Conservation (phyloP, 176 grass and related monocot species). For the Aegilops longissima region DNA sequence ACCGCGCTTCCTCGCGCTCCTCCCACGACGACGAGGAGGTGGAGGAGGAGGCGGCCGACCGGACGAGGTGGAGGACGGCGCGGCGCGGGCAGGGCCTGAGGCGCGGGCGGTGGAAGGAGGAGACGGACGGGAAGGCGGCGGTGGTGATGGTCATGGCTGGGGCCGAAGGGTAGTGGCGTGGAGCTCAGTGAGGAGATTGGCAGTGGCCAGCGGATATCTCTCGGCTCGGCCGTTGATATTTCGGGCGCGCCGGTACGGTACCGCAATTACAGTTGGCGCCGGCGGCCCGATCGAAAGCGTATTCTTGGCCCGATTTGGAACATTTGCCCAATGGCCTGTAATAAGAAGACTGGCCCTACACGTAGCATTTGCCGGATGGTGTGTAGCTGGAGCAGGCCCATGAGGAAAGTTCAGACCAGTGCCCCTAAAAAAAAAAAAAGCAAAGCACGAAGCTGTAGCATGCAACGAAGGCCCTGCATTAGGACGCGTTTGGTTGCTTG, state of each 20-base stretch:
- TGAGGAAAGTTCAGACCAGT: too few species aligned
- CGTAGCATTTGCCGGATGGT: too few species aligned
- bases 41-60: not conserved
- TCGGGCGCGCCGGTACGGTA: not conserved
- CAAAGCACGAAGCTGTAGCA: too few species aligned
- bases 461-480: too few species aligned
- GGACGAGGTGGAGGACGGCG: not conserved
- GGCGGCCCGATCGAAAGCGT: not conserved
- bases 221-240: conserved; percentile 29
- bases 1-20: conserved; percentile 78
- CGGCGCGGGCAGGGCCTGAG: conserved; percentile 20
- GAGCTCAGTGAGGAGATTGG: conserved; percentile 2
- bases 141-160: conserved; percentile 27
- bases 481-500: too few species aligned
- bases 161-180: conserved; percentile 14
- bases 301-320: too few species aligned
- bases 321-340: too few species aligned
- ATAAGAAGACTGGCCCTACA: too few species aligned
- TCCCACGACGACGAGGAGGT: conserved; percentile 42
- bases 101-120: conserved; percentile 40
- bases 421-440: too few species aligned
- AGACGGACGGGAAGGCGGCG: conserved; percentile 16
- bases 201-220: conserved; percentile 33
- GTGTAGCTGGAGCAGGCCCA: too few species aligned
- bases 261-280: not conserved